Evolutionary conservation across 2,329 filamentous ascomycete genomes (phyloP).

Genomic region (Bipolaris oryzae): DNA sequence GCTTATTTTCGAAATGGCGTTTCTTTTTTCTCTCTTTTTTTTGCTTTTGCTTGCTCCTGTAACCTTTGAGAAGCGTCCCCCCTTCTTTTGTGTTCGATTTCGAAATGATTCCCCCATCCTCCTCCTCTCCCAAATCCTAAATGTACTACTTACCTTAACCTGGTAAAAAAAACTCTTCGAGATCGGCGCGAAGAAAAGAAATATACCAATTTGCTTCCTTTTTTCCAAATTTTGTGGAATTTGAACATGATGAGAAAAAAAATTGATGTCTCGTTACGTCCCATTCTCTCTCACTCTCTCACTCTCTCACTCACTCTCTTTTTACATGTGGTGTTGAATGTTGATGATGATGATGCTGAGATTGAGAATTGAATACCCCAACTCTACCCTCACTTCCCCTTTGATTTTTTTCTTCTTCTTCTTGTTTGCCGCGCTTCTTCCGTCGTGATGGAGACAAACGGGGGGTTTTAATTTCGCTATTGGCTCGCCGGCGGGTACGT

Average conservation of each 20-base stretch:
- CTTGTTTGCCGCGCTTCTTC: no score
- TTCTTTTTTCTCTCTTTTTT: background rate
- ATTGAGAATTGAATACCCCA: no score
- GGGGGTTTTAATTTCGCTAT: no score
- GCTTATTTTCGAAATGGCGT: background rate
- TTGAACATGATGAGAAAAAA: background rate
- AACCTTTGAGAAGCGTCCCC: background rate
- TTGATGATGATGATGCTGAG: background rate
- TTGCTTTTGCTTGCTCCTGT: no score
- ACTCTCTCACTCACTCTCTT: no score
- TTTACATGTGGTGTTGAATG: background rate
- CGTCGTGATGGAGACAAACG: no score
- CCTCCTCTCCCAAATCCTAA: background rate
- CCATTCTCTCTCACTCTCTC: no score
- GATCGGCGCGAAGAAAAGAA: slow-evolving; percentile 9
- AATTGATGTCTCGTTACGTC: no score
- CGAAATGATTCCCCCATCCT: slow-evolving; percentile 8
- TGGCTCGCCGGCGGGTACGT: no score
- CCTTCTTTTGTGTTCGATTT: background rate
- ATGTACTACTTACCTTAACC: background rate
- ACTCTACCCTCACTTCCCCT: no score
- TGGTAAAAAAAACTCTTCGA: background rate
- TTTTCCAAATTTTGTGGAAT: background rate
- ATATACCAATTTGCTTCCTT: slow-evolving; percentile 12
- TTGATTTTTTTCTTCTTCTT: no score